Evolutionary conservation across 345 rosid species (phyloP).

Genomic region (Lepidium didymum): DNA sequence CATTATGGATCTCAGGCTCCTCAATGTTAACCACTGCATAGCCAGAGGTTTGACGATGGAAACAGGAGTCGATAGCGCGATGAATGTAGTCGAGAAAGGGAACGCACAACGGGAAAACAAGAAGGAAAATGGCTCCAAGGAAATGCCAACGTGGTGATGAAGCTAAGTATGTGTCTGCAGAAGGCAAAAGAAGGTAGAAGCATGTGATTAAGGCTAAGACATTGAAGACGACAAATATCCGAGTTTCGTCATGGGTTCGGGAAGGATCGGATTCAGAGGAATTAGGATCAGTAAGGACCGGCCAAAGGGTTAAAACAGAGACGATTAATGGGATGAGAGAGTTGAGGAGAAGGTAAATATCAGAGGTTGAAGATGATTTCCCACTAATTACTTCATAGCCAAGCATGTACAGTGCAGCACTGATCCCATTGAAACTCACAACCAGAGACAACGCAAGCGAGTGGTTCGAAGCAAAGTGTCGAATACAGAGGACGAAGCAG

Average conservation of each 20-base stretch:
- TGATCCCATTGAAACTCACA: slow-evolving; percentile 67
- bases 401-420: slow-evolving; percentile 65
- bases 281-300: slow-evolving; percentile 41
- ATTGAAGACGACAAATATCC: slow-evolving; percentile 44
- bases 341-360: slow-evolving; percentile 56
- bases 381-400: slow-evolving; percentile 47
- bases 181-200: slow-evolving; percentile 58
- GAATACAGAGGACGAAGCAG: slow-evolving; percentile 64
- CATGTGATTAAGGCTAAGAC: slow-evolving; percentile 58
- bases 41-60: slow-evolving; percentile 37
- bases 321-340: slow-evolving; percentile 47
- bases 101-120: slow-evolving; percentile 48
- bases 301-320: slow-evolving; percentile 46
- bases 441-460: slow-evolving; percentile 69
- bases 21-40: slow-evolving; percentile 62
- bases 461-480: slow-evolving; percentile 49
- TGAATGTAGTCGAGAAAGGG: slow-evolving; percentile 40
- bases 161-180: slow-evolving; percentile 34
- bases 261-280: slow-evolving; percentile 11
- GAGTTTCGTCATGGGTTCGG: slow-evolving; percentile 29
- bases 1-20: slow-evolving; percentile 64
- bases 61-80: slow-evolving; percentile 33
- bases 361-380: slow-evolving; percentile 18
- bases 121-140: slow-evolving; percentile 46
- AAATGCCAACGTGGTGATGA: slow-evolving; percentile 47